Percentiles rank a stretch among this genome's conserved stretches.
These are phyloP conservation scores for Trichoderma hamatum DNA, from an alignment of 2,329 filamentous ascomycete genomes.

Conservation along the genomic window DNA sequence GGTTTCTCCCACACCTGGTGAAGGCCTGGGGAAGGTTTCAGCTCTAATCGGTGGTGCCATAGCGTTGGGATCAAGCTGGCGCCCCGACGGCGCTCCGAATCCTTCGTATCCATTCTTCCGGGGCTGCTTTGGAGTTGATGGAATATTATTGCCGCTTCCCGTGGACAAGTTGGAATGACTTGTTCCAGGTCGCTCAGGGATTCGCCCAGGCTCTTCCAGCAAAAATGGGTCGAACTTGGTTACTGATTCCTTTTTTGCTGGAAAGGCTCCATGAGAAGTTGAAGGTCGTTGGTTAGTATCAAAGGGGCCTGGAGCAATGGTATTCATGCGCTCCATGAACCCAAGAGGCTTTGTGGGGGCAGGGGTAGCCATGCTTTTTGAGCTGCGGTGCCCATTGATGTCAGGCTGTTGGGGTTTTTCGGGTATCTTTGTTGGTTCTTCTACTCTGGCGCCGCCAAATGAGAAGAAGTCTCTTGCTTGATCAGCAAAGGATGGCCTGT, in stretches of 20 bases:
- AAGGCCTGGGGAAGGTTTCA: constrained; percentile 56
- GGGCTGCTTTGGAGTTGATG: constrained; percentile 44
- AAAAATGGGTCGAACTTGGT: constrained; percentile 29
- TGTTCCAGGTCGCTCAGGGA: constrained; percentile 27
- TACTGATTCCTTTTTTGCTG: constrained; percentile 38
- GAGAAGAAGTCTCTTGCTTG: constrained; percentile 51
- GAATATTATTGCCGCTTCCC: constrained; percentile 35
- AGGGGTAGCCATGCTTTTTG: constrained; percentile 6
- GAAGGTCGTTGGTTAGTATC: constrained; percentile 49
- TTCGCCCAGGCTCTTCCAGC: constrained; percentile 11
- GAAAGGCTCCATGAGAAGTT: constrained; percentile 40
- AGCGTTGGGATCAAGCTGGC: constrained; percentile 44
- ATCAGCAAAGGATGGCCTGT: constrained; percentile 48
- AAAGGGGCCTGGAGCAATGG: constrained; percentile 68
- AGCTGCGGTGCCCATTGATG: constrained; percentile 53
- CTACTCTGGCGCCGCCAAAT: constrained; percentile 39
- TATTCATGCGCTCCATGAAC: constrained; percentile 65
- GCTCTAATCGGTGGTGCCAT: constrained; percentile 49
- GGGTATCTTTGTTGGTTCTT: constrained; percentile 45
- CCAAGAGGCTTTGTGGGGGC: constrained; percentile 22
- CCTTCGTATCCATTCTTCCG: constrained; percentile 61
- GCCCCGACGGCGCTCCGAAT: constrained; percentile 53
- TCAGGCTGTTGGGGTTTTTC: constrained; percentile 47
- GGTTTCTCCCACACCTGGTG: constrained; percentile 40
- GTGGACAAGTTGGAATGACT: constrained; percentile 30